Conservation (phyloP, 495 filamentous ascomycete genomes). For the Bryoglossum gracile region DNA sequence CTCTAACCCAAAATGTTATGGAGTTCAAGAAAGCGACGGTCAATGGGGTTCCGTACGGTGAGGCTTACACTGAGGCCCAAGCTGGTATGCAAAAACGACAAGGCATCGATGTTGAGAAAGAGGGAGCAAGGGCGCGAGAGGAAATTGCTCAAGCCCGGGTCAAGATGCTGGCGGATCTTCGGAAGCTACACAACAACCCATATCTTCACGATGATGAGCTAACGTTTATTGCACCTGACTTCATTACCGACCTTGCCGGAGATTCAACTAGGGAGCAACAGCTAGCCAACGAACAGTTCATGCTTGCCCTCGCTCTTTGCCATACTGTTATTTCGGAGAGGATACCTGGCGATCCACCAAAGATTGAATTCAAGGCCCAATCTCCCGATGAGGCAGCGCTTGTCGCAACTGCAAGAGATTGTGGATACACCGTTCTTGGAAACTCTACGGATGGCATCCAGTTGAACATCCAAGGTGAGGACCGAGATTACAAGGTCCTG, state of each 20-base stretch:
- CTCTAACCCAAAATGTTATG: slow-evolving; percentile 98
- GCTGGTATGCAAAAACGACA: slow-evolving; percentile 89
- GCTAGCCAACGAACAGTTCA: slow-evolving; percentile 75
- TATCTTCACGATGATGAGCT: slow-evolving; percentile 85
- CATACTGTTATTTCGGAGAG: slow-evolving; percentile 94
- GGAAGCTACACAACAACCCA: slow-evolving; percentile 77
- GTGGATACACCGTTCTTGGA: slow-evolving; percentile 92
- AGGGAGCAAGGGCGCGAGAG: slow-evolving; percentile 60
- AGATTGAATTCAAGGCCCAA: slow-evolving; percentile 92
- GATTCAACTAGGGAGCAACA: slow-evolving; percentile 70
- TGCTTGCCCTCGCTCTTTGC: slow-evolving; percentile 90
- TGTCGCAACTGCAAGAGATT: slow-evolving; percentile 89
- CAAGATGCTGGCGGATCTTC: slow-evolving; percentile 63
- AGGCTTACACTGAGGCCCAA: slow-evolving; percentile 95
- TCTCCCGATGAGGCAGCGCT: slow-evolving; percentile 96
- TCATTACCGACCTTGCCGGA: slow-evolving; percentile 71
- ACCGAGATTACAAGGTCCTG: slow-evolving; percentile 76
- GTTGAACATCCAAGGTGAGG: slow-evolving; percentile 79
- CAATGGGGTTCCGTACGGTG: slow-evolving; percentile 90
- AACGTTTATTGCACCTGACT: slow-evolving; percentile 89
- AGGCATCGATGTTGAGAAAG: slow-evolving; percentile 77
- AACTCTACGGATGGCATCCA: slow-evolving; percentile 69
- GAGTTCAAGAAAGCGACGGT: slow-evolving; percentile 98
- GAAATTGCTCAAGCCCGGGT: slow-evolving; percentile 74
- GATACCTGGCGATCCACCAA: slow-evolving; percentile 78